Base-by-base conservation (phyloP, 441 rosid species). In the Cnidoscolus chayamansa region DNA sequence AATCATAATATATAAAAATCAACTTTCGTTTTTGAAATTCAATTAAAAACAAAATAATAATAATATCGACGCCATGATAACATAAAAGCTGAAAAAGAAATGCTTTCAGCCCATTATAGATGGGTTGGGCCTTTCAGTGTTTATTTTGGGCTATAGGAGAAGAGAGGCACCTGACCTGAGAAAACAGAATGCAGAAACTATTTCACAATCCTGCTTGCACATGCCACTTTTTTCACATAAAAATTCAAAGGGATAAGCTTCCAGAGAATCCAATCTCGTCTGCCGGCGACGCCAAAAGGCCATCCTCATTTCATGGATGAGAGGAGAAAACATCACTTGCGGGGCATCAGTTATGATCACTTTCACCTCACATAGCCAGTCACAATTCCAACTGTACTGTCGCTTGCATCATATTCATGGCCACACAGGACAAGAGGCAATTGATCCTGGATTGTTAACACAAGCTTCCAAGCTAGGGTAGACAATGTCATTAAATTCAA, bases 221-320 rank as follows among this genome's bases (percentile, higher is more conserved):
- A 2, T 2, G 37, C 37, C 4, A 35, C 37, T 35, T 35, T 31
- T 19, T 56, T 17, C 60, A 35, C 37, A 20, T 57, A 65, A 65
- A 65, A 45, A 10, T 65, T 45, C 69, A 65, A 15, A 31, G 30
- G 10, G 30, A 50, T 57, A 65, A 65, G 8, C 69, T 65, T 65
- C 69, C 30, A 65, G 15, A 65, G 20, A 25, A 49, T 47, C 25
- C 25, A 25, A 25, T 25, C 25, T 25, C 25, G 25, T n/a, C 19
- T 17, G 10, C 35, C 19, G 4, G n/a, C 17, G n/a, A 54, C 10
- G 13, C 61, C 4, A 43, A 63, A 62, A 63, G 16, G 32, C 6
- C 49, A 40, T 7, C 57, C 53, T 4, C n/a, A 47, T 11, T 49
- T 48, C 0, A 8, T 65, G 68, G 54, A 2, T 15, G 68, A 20